These are phyloP conservation scores for Ganoderma multipileum DNA, from an alignment of 1,284 basidiomycete species.

Conservation along the genomic window DNA sequence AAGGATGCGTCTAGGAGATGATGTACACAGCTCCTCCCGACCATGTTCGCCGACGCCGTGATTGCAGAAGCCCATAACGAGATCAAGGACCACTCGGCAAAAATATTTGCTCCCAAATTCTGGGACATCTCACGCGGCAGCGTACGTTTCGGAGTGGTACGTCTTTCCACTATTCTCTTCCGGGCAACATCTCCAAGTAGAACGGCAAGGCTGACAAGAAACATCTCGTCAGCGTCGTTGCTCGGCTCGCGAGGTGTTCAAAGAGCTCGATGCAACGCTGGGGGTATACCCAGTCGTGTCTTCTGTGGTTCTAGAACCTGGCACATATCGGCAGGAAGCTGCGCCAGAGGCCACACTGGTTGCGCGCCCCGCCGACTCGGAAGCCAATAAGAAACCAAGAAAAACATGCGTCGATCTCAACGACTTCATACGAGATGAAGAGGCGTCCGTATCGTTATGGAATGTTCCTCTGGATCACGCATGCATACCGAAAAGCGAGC, in stretches of 20 bases:
- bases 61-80: neutral
- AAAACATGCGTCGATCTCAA: neutral
- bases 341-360: neutral
- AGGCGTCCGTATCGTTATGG: conserved; percentile 11
- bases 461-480: conserved; percentile 1
- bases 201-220: neutral
- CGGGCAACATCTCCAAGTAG: neutral
- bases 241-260: neutral
- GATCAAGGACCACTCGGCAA: neutral
- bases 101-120: neutral
- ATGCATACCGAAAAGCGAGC: neutral
- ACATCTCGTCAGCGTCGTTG: neutral
- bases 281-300: conserved; percentile 6
- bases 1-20: neutral
- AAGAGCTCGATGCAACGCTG: neutral
- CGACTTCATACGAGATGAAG: neutral
- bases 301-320: too few relatives aligned
- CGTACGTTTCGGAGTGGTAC: neutral
- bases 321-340: neutral
- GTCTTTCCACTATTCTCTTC: neutral
- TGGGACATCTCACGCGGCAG: neutral
- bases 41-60: neutral
- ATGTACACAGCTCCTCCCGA: neutral
- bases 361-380: neutral
- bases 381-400: neutral